Percentiles rank a stretch among this genome's conserved stretches.
These are phyloP conservation scores for Lomentospora prolificans DNA, from an alignment of 2,329 filamentous ascomycete species.

Conservation along the genomic window DNA sequence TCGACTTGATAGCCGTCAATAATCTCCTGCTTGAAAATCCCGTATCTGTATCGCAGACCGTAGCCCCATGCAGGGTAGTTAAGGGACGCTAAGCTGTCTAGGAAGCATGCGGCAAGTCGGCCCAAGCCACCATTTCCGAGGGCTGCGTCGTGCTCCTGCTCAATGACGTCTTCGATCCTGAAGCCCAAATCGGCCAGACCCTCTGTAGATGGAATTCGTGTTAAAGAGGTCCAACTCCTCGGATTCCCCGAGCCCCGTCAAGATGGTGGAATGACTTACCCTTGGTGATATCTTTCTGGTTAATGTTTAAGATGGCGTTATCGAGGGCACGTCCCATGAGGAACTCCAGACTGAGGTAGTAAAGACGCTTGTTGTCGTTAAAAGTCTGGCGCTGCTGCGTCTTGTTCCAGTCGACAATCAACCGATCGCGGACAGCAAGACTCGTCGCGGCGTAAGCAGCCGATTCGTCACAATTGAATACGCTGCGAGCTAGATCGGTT, in stretches of 20 bases:
- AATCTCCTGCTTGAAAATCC: conserved; percentile 99
- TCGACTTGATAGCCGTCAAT: conserved; percentile 97
- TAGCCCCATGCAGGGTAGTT: conserved; percentile 98
- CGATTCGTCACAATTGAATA: conserved; percentile 96
- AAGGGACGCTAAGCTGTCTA: conserved; percentile 88
- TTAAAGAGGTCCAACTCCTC: too few relatives aligned
- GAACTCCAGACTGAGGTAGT: conserved; percentile 96
- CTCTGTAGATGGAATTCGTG: conserved; percentile 36
- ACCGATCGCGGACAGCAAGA: conserved; percentile 81
- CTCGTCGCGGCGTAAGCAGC: conserved; percentile 88
- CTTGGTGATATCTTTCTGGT: conserved; percentile 73
- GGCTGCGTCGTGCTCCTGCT: conserved; percentile 91
- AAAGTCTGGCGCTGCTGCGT: conserved; percentile 95
- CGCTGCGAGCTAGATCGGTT: conserved; percentile 86
- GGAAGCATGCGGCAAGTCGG: conserved; percentile 88
- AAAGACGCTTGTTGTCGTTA: conserved; percentile 83
- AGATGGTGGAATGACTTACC: conserved; percentile 37
- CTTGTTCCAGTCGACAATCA: conserved; percentile 95
- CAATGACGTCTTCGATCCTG: conserved; percentile 90
- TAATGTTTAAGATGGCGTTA: conserved; percentile 97
- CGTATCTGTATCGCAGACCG: conserved; percentile 87
- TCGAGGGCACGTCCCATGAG: conserved; percentile 93
- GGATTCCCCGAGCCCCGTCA: too few relatives aligned
- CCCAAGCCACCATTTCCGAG: conserved; percentile 94
- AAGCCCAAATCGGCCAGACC: conserved; percentile 86